Evolutionary conservation across 148 eudicot genomes (phyloP).

Genomic region (Camellia lanceoleosa): DNA sequence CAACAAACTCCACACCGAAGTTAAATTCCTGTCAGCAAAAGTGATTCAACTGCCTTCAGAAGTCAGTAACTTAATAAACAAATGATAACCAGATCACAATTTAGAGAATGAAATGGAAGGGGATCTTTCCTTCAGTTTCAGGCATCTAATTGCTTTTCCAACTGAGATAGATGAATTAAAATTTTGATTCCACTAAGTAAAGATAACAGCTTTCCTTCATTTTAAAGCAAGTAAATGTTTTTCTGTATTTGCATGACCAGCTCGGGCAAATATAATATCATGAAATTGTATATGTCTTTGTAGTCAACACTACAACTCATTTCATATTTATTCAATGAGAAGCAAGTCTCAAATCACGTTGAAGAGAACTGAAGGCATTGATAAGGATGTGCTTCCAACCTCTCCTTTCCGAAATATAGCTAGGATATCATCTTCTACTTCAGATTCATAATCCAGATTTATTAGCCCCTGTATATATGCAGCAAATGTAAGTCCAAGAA

Average conservation of each 20-base stretch:
- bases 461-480: slow-evolving; percentile 47
- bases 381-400: slow-evolving; percentile 36
- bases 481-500: slow-evolving; percentile 4
- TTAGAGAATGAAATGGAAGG: neutral
- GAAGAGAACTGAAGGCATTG: neutral
- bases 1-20: slow-evolving; percentile 71
- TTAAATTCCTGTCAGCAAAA: slow-evolving; percentile 68
- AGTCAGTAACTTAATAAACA: neutral
- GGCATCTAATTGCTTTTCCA: neutral
- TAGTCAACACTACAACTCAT: neutral
- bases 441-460: slow-evolving; percentile 64
- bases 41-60: slow-evolving; percentile 8
- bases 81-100: neutral
- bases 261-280: neutral
- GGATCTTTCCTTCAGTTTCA: slow-evolving; percentile 1
- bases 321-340: neutral
- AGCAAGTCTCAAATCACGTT: neutral
- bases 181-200: neutral
- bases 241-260: slow-evolving; percentile 1
- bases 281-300: neutral
- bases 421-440: slow-evolving; percentile 82
- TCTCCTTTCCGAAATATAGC: slow-evolving; percentile 92
- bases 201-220: neutral
- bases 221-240: neutral
- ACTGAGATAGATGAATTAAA: neutral